Evolutionary conservation across 306 rosid genomes (phyloP), one percentile per base, ranked within the genome.

Genomic region (Begonia loranthoides): DNA sequence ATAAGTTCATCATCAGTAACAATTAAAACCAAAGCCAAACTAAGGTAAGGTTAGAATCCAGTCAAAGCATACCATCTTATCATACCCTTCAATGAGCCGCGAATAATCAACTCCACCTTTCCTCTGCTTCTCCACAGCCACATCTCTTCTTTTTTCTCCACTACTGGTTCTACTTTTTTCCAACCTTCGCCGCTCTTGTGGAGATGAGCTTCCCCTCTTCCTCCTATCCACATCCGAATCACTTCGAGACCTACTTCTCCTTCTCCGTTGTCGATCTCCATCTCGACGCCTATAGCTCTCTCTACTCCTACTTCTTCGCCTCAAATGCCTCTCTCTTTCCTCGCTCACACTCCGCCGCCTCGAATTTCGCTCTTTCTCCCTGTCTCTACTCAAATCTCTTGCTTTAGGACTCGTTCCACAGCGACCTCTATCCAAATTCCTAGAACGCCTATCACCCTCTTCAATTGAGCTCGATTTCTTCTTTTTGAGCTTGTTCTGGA

Each of bases 401-500:
- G 49, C 10, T 50, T 51, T 50, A 50, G 56, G 56, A 49, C 64
- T 60, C 49, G 56, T 49, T 60, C 41, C 55, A 16, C 70, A 45
- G 33, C 56, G 45, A 10, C 57, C 53, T 69, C 69, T 72, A 54
- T 79, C 73, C 1, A 74, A 73, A 80, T 69, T 78, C 95, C 95
- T 84, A 73, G 82, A 62, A 10, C 46, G 62, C 41, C 66, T 59
- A 46, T 34, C 28, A 2, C 59, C 66, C 12, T 55, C 54, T 3
- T 48, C 60, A 6, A 47, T 24, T 1, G 73, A 60, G 55, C 57
- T 19, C 13, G 72, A 68, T 28, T 72, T 76, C 59, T 61, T 73
- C 61, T 54, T 79, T 57, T 56, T 79, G 66, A 90, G 97, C 86
- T 86, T 90, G 64, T 70, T 61, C 49, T 90, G 94, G 13, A 86